Conservation (phyloP, 768 basidiomycete genomes). For the Mycena crocata region DNA sequence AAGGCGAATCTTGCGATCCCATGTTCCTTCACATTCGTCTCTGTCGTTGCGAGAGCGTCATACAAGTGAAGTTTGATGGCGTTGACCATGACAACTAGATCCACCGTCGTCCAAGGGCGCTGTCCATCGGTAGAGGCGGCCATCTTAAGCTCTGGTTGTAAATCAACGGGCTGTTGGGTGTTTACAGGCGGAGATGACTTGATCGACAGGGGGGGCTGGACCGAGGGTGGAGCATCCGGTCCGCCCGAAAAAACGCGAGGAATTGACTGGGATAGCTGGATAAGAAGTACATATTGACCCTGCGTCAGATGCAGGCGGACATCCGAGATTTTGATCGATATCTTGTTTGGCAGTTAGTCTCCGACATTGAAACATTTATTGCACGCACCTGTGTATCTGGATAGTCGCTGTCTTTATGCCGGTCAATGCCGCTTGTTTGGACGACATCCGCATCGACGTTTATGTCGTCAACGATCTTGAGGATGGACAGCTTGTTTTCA, state of each 20-base stretch:
- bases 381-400: constrained; percentile 81
- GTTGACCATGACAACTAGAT: constrained; percentile 77
- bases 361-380: background rate
- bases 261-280: constrained; percentile 75
- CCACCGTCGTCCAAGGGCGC: constrained; percentile 72
- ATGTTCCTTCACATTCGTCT: constrained; percentile 72
- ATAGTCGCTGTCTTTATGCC: constrained; percentile 57
- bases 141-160: constrained; percentile 72
- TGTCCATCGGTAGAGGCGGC: constrained; percentile 37
- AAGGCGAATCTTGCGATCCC: constrained; percentile 91
- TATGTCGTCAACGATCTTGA: constrained; percentile 95
- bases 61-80: constrained; percentile 89
- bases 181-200: constrained; percentile 17
- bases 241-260: constrained; percentile 68
- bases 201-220: constrained; percentile 39
- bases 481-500: constrained; percentile 57
- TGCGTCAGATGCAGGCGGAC: constrained; percentile 88
- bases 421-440: constrained; percentile 70
- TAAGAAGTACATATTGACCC: constrained; percentile 79
- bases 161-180: constrained; percentile 43
- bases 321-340: constrained; percentile 81
- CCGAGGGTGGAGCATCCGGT: constrained; percentile 54
- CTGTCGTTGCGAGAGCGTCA: constrained; percentile 69
- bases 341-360: constrained; percentile 53
- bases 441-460: constrained; percentile 75